These are phyloP conservation scores for Aspergillus pseudoglaucus DNA, from an alignment of 2,329 filamentous ascomycete species.

Conservation along the genomic window DNA sequence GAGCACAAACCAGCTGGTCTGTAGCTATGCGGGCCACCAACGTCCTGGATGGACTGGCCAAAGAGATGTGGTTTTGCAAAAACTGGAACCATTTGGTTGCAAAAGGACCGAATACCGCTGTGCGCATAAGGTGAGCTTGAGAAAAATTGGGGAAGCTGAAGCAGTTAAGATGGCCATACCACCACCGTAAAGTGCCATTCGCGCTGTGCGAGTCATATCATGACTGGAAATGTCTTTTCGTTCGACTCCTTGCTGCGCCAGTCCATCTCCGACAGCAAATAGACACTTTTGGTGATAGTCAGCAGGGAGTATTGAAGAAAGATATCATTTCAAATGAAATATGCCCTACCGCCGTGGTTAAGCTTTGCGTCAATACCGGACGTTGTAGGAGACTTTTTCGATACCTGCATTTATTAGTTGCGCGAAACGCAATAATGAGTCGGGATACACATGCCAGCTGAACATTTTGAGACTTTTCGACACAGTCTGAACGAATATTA, in stretches of 20 bases:
- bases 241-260: slow-evolving; percentile 13
- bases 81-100: slow-evolving; percentile 14
- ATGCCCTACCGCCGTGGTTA: slow-evolving; percentile 9
- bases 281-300: slow-evolving; percentile 3
- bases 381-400: slow-evolving; percentile 8
- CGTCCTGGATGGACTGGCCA: slow-evolving; percentile 1
- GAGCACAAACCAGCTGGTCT: slow-evolving; percentile 11
- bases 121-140: background rate
- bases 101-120: slow-evolving; percentile 10
- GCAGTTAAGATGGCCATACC: slow-evolving; percentile 1
- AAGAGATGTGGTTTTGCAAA: slow-evolving; percentile 6
- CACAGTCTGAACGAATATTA: no score
- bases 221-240: slow-evolving; percentile 5
- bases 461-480: no score
- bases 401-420: slow-evolving; percentile 6
- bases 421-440: background rate
- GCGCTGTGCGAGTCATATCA: slow-evolving; percentile 8
- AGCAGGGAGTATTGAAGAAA: background rate
- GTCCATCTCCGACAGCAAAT: slow-evolving; percentile 10
- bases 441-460: no score
- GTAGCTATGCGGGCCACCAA: slow-evolving; percentile 8
- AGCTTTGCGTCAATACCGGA: slow-evolving; percentile 11
- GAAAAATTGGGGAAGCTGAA: background rate
- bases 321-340: background rate
- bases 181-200: slow-evolving; percentile 11